Evolutionary conservation across 768 basidiomycete species (phyloP), one percentile per base, ranked within the genome.

Genomic region (Collybia sordida): DNA sequence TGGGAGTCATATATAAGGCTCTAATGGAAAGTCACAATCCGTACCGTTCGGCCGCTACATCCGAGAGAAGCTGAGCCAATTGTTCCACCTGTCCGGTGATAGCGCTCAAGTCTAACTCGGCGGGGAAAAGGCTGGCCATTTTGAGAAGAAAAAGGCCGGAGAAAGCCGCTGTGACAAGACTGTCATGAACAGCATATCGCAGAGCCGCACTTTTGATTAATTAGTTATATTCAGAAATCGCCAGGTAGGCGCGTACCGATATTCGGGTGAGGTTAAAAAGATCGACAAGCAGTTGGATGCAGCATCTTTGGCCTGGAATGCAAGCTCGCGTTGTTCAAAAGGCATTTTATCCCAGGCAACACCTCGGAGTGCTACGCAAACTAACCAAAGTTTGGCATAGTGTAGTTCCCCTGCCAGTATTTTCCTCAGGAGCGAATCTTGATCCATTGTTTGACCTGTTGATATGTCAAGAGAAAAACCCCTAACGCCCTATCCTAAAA

Each of bases 301-400:
- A 0, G 93, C 89, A 60, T 95, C 92, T 70, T 94, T 96, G 22
- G 93, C 94, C 61, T 95, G 90, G 74, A 96, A 95, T 3, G 93
- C 93, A 40, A 96, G 78, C 65, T 96, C 94, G 34, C 93, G 85
- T 63, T 96, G 94, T 66, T 97, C 94, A 52, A 90, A 92, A 3
- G 92, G 85, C 87, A 97, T 92, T 68, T 93, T 94, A 62, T 97
- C 93, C 94, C 93, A 98, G 4, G 90, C 83, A 21, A 88, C 90
- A 15, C 94, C 94, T 51, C 94, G 82, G 40, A 98, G 72, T 11
- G 93, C 93, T 19, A 96, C 87, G 63, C 94, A 97, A 18, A 94
- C 88, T 25, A 96, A 81, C 94, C 94, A 97, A 4, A 98, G 76
- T 65, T 96, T 95, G 23, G 94, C 90, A 63, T 96, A 94, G 62